A percentile compares a stretch with the other conserved stretches of the same genome.
Conservation (phyloP, 768 basidiomycete species). For the Pisolithus albus region DNA sequence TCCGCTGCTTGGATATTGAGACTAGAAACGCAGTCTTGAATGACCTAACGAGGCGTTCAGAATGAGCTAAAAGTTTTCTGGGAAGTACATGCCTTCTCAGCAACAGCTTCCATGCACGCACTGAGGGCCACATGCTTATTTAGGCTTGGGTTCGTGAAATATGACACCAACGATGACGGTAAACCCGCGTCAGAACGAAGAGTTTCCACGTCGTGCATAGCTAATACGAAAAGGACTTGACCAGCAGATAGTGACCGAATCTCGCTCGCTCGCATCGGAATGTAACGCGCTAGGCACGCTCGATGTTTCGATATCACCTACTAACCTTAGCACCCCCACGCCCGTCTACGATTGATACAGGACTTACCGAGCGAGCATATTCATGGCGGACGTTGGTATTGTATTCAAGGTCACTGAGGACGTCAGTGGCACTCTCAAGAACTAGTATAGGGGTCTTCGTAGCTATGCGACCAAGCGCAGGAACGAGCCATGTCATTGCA, state of each 20-base stretch:
- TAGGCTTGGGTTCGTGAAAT: slow-evolving; percentile 82
- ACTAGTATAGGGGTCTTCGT: slow-evolving; percentile 81
- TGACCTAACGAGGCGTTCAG: slow-evolving; percentile 48
- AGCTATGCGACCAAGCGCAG: slow-evolving; percentile 74
- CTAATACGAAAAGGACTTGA: slow-evolving; percentile 78
- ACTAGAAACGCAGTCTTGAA: slow-evolving; percentile 64
- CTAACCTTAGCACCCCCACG: slow-evolving; percentile 3
- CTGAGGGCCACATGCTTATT: slow-evolving; percentile 64
- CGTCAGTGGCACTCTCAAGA: slow-evolving; percentile 74
- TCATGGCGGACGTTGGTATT: slow-evolving; percentile 86
- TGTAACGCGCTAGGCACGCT: slow-evolving; percentile 51
- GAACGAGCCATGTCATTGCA: slow-evolving; percentile 73
- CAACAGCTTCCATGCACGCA: slow-evolving; percentile 78
- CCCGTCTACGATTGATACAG: not conserved
- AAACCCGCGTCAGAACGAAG: slow-evolving; percentile 76
- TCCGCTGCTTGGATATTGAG: slow-evolving; percentile 69
- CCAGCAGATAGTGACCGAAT: slow-evolving; percentile 71
- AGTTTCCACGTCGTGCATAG: slow-evolving; percentile 83
- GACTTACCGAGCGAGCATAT: slow-evolving; percentile 64
- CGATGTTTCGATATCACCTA: slow-evolving; percentile 73
- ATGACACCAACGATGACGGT: slow-evolving; percentile 76
- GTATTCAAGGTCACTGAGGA: slow-evolving; percentile 85
- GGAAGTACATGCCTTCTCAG: slow-evolving; percentile 58
- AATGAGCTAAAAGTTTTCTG: not conserved
- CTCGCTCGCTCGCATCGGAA: slow-evolving; percentile 60